Conservation (phyloP, 768 basidiomycete genomes). For the Mycena metata region DNA sequence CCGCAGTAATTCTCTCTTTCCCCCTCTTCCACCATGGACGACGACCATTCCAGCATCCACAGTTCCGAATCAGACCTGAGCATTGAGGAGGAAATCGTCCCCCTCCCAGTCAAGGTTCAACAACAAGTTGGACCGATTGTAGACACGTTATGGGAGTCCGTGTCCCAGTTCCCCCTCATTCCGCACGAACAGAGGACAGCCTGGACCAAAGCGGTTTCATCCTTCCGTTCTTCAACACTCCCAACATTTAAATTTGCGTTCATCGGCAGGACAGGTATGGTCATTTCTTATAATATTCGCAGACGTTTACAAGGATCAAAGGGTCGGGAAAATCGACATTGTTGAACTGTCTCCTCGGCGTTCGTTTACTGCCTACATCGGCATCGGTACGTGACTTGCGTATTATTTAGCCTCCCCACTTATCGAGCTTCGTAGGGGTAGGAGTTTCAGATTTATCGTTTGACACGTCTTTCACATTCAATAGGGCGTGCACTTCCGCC, state of each 20-base stretch:
- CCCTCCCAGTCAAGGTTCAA: no score
- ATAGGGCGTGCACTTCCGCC: no score
- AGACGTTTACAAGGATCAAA: neutral
- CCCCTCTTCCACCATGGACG: no score
- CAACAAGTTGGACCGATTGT: no score
- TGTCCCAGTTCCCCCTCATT: conserved; percentile 18
- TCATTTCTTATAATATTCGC: neutral
- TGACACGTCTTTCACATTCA: no score
- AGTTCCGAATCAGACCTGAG: neutral
- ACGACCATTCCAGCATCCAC: no score
- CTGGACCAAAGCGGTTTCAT: neutral
- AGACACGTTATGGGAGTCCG: no score
- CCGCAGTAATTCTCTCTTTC: no score
- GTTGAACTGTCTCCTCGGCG: conserved; percentile 18
- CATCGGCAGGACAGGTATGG: conserved; percentile 20
- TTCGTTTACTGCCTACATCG: conserved; percentile 17
- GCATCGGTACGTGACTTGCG: conserved; percentile 13
- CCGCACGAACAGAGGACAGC: conserved; percentile 6
- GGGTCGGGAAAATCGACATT: conserved; percentile 26
- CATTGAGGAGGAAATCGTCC: neutral
- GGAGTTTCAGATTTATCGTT: no score
- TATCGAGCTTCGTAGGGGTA: no score
- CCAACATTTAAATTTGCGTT: conserved; percentile 11
- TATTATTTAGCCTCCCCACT: no score
- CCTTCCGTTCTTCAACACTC: no score